Conservation (phyloP, 2,329 filamentous ascomycete genomes). For the Tolypocladium album region DNA sequence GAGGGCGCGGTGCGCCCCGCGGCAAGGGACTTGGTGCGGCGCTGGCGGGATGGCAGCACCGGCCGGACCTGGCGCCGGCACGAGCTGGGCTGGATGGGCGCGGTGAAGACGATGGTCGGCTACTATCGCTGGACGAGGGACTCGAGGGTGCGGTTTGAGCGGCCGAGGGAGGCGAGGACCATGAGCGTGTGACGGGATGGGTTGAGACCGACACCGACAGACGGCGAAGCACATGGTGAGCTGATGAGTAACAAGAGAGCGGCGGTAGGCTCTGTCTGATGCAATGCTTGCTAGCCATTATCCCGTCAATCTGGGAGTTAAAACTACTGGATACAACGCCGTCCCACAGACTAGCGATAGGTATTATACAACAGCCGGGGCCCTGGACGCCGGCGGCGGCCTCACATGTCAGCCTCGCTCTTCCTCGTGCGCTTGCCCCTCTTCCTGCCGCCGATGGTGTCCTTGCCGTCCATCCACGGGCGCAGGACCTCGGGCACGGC, state of each 20-base stretch:
- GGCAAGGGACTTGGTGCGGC: background rate
- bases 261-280: background rate
- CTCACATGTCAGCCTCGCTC: constrained; percentile 1
- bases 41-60: background rate
- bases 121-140: background rate
- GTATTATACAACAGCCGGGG: background rate
- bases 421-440: constrained; percentile 5
- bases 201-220: background rate
- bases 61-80: background rate
- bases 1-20: background rate
- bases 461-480: constrained; percentile 72
- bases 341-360: background rate
- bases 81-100: background rate
- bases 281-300: background rate
- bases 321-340: background rate
- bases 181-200: background rate
- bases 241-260: background rate
- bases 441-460: constrained; percentile 43
- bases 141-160: background rate
- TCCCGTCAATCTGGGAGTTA: background rate
- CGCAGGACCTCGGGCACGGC: constrained; percentile 68
- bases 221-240: background rate
- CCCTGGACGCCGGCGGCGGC: background rate
- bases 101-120: background rate
- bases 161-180: background rate